phyloP scores from a whole-genome alignment of 2,329 filamentous ascomycete genomes.

The Aureobasidium sp. region DNA sequence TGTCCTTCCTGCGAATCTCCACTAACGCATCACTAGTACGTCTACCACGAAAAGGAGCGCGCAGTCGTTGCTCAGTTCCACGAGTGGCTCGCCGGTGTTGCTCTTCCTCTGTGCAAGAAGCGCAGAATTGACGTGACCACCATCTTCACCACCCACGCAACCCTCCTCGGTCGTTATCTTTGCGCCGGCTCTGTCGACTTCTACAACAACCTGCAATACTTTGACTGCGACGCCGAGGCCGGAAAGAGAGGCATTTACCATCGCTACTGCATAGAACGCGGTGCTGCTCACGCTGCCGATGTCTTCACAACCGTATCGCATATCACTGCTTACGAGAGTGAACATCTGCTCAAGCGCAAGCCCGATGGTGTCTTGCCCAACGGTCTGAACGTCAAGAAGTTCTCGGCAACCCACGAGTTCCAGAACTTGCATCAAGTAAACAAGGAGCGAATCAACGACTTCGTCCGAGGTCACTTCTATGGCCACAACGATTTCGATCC shows the following conservation, averaged over 20 bases:
- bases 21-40: slow-evolving; percentile 55
- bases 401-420: slow-evolving; percentile 97
- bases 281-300: slow-evolving; percentile 82
- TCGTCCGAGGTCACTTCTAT: slow-evolving; percentile 96
- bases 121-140: slow-evolving; percentile 93
- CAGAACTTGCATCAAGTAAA: slow-evolving; percentile 95
- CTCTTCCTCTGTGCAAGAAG: slow-evolving; percentile 84
- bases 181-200: slow-evolving; percentile 97
- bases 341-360: slow-evolving; percentile 90
- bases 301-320: slow-evolving; percentile 99
- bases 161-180: slow-evolving; percentile 87
- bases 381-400: slow-evolving; percentile 96
- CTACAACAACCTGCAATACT: slow-evolving; percentile 97
- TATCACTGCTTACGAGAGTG: slow-evolving; percentile 96
- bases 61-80: slow-evolving; percentile 98
- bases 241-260: slow-evolving; percentile 98
- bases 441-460: slow-evolving; percentile 97
- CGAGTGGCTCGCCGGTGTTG: slow-evolving; percentile 95
- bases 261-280: slow-evolving; percentile 94
- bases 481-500: slow-evolving; percentile 96
- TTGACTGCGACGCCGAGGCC: slow-evolving; percentile 93
- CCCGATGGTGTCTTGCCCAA: slow-evolving; percentile 95
- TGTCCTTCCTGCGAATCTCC: background rate
- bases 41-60: slow-evolving; percentile 82
- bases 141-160: slow-evolving; percentile 97